Percentiles rank a stretch among this genome's conserved stretches.
Evolutionary conservation across 225 moss, liverwort and hornwort species (phyloP).

Genomic region (Pseudoscleropodium purum): DNA sequence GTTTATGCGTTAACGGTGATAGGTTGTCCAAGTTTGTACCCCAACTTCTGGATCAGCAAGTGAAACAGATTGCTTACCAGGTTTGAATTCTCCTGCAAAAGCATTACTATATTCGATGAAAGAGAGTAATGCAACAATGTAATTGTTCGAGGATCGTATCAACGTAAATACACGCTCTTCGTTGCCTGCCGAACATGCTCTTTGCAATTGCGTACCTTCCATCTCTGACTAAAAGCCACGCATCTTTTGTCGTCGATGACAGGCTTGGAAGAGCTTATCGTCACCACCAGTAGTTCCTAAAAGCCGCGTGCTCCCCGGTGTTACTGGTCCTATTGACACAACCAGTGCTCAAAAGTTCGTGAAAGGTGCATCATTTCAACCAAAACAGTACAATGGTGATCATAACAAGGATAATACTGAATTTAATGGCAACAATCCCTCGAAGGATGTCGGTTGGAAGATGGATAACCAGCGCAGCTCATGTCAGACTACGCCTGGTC

Average conservation of each 20-base stretch:
- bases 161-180: not conserved
- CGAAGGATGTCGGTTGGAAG: not conserved
- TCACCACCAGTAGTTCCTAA: conserved; percentile 28
- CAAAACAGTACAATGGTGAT: conserved; percentile 1
- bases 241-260: not conserved
- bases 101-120: not conserved
- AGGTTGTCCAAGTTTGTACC: conserved; percentile 37
- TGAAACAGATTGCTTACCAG: conserved; percentile 38
- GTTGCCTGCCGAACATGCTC: not conserved
- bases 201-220: not conserved
- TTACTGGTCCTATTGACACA: conserved; percentile 57
- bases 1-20: conserved; percentile 3
- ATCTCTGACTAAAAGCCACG: not conserved
- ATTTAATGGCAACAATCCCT: not conserved
- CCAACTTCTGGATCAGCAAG: conserved; percentile 39
- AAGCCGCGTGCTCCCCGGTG: conserved; percentile 65
- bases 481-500: not conserved
- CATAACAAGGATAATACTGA: not conserved
- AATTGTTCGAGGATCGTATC: not conserved
- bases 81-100: conserved; percentile 12
- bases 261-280: conserved; percentile 75
- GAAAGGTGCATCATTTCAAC: conserved; percentile 8
- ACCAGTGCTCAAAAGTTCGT: conserved; percentile 25
- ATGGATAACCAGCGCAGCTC: conserved; percentile 8
- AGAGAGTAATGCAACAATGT: not conserved